Evolutionary conservation across 768 basidiomycete genomes (phyloP).

Genomic region (Phaffia tasmanica): DNA sequence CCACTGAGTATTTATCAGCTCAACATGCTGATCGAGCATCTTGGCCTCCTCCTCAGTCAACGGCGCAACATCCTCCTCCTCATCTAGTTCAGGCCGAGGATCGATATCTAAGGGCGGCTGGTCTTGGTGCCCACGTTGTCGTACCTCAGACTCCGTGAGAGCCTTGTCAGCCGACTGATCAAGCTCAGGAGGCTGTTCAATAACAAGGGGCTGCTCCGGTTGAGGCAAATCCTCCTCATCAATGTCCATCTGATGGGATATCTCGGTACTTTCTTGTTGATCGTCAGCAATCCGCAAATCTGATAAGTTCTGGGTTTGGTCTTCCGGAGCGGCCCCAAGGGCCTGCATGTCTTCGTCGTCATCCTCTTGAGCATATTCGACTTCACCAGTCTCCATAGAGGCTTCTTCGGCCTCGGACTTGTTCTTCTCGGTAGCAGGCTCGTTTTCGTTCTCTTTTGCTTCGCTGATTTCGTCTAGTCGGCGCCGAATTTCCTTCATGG

Average conservation of each 20-base stretch:
- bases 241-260: slow-evolving; percentile 27
- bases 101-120: slow-evolving; percentile 27
- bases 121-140: slow-evolving; percentile 25
- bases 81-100: slow-evolving; percentile 33
- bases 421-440: slow-evolving; percentile 32
- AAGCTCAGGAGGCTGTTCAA: slow-evolving; percentile 18
- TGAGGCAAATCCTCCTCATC: slow-evolving; percentile 28
- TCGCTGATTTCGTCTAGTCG: slow-evolving; percentile 65
- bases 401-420: slow-evolving; percentile 20
- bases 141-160: slow-evolving; percentile 37
- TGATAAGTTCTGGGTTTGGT: slow-evolving; percentile 67
- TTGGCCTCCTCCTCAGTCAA: slow-evolving; percentile 33
- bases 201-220: slow-evolving; percentile 21
- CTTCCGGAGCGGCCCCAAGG: slow-evolving; percentile 72
- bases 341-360: slow-evolving; percentile 74
- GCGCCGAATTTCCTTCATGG: slow-evolving; percentile 65
- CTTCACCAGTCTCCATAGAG: slow-evolving; percentile 35
- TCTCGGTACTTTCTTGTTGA: slow-evolving; percentile 34
- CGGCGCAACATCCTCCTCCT: slow-evolving; percentile 47
- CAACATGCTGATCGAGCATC: slow-evolving; percentile 40
- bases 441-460: slow-evolving; percentile 44
- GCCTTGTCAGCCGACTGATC: slow-evolving; percentile 37
- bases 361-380: slow-evolving; percentile 68
- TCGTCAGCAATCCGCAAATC: slow-evolving; percentile 69
- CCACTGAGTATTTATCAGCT: slow-evolving; percentile 53